Base-by-base conservation (phyloP, 2,329 filamentous ascomycete genomes). In the Chaetomium sp. region DNA sequence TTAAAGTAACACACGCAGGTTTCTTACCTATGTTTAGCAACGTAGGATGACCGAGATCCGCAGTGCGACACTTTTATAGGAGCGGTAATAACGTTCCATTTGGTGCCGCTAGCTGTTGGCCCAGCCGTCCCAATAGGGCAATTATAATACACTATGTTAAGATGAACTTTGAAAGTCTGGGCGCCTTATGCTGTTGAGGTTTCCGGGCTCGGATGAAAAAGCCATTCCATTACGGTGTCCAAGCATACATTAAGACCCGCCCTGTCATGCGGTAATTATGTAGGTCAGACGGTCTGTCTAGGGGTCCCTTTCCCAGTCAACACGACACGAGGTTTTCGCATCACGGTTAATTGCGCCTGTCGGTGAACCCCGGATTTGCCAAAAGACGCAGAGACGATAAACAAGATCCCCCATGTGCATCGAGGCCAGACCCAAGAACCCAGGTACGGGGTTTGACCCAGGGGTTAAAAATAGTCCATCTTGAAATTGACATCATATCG, bases 91-190 rank as follows among this genome's bases (percentile, higher is more conserved):
- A 43, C 27, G n/a, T 38, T 41, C 54, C 33, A 49, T 56, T 46
- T 56, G 38, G 44, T 49, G 44, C 45, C 54, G 49, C 33, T 9
- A 32, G 34, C 38, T 43, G 27, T 34, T 47, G 36, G 3, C 9
- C 54, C 11, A 44, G 9, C 43, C 19, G 19, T 27, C 19, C 19
- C 19, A 27, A 27, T 27, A 27, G 19, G 19, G 7, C 8, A 19
- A n/a, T 52, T 44, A 56, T 56, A 44, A 41, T 41, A 42, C 12
- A 32, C 5, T 41, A 46, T 56, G 53, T 56, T 56, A 56, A 46
- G 42, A 36, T 32, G 40, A 32, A 42, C 35, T 36, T 41, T 45
- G 54, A 42, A 35, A 47, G 36, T 11, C 34, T 47, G 34, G 41
- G 35, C 40, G 32, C 36, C 12, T 46, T 49, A 46, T 42, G 54